Evolutionary conservation across 805 yeast species (phyloP).

Genomic region (Candida verbasci): DNA sequence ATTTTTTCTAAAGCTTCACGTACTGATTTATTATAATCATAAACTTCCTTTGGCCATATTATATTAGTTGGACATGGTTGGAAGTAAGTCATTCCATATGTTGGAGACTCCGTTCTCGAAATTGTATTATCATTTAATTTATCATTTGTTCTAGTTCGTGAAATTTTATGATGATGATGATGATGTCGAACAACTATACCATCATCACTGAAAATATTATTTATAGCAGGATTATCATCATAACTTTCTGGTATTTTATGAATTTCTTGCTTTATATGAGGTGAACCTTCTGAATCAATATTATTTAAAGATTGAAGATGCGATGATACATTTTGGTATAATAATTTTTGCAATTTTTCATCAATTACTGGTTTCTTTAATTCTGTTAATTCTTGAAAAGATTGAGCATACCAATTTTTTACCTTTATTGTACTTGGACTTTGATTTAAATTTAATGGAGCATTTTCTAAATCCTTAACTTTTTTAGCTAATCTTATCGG

Average conservation of each 20-base stretch:
- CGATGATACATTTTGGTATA: slow-evolving; percentile 14
- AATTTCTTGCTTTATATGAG: slow-evolving; percentile 4
- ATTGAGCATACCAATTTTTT: slow-evolving; percentile 85
- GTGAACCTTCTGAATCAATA: not conserved
- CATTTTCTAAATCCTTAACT: slow-evolving; percentile 74
- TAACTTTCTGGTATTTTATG: slow-evolving; percentile 3
- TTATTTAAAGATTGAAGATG: not conserved
- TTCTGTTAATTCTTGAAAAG: slow-evolving; percentile 75
- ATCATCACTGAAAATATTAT: slow-evolving; percentile 46
- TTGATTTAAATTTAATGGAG: slow-evolving; percentile 69
- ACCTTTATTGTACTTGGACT: slow-evolving; percentile 76
- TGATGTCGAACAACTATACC: slow-evolving; percentile 39
- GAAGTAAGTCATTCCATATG: slow-evolving; percentile 44
- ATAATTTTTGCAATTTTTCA: slow-evolving; percentile 34
- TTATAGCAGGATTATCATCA: slow-evolving; percentile 30
- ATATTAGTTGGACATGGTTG: slow-evolving; percentile 50
- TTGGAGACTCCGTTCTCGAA: slow-evolving; percentile 27
- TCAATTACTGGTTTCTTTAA: slow-evolving; percentile 55
- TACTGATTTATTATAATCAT: slow-evolving; percentile 64
- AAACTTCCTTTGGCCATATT: slow-evolving; percentile 71
- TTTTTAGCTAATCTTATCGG: slow-evolving; percentile 85
- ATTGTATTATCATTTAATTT: slow-evolving; percentile 2
- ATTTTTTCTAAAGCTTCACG: slow-evolving; percentile 64
- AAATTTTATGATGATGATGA: slow-evolving; percentile 10
- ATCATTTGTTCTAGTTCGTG: slow-evolving; percentile 1